Evolutionary conservation across 1,139 yeast genomes (phyloP).

Genomic region (Waltiozyma sp.): DNA sequence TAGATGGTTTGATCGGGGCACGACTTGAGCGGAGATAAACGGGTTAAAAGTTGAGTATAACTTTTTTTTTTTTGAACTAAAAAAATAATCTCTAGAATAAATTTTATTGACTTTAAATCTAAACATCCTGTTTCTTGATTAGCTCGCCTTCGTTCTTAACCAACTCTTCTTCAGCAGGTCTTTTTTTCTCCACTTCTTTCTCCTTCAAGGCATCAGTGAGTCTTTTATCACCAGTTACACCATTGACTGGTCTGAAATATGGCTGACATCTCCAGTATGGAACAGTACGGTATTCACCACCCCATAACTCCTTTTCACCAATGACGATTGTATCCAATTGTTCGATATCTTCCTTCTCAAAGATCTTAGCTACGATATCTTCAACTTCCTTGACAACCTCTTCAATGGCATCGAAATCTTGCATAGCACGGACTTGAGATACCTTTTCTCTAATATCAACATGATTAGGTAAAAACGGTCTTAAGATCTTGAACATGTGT

Average conservation of each 20-base stretch:
- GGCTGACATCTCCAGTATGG: slow-evolving; percentile 99
- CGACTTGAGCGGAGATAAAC: too few species aligned
- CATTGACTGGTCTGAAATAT: slow-evolving; percentile 77
- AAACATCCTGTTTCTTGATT: slow-evolving; percentile 1
- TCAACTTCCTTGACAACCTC: slow-evolving; percentile 61
- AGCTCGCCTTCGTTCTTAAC: neutral
- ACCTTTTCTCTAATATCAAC: slow-evolving; percentile 68
- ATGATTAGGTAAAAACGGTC: slow-evolving; percentile 65
- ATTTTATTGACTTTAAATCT: neutral
- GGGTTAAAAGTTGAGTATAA: too few species aligned
- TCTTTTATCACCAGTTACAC: slow-evolving; percentile 40
- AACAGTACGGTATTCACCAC: slow-evolving; percentile 69
- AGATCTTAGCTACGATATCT: slow-evolving; percentile 45
- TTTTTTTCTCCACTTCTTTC: slow-evolving; percentile 3
- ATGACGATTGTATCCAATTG: slow-evolving; percentile 38
- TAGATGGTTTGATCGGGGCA: too few species aligned
- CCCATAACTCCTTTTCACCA: slow-evolving; percentile 58
- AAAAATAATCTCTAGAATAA: too few species aligned
- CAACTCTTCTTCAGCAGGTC: slow-evolving; percentile 5
- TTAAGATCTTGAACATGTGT: slow-evolving; percentile 78
- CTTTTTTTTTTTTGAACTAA: too few species aligned
- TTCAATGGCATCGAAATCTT: slow-evolving; percentile 52
- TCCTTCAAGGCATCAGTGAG: slow-evolving; percentile 22
- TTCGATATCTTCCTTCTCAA: slow-evolving; percentile 32
- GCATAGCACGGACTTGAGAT: slow-evolving; percentile 40